Base-by-base conservation (phyloP, 768 basidiomycete genomes). In the Solioccasus polychromus region DNA sequence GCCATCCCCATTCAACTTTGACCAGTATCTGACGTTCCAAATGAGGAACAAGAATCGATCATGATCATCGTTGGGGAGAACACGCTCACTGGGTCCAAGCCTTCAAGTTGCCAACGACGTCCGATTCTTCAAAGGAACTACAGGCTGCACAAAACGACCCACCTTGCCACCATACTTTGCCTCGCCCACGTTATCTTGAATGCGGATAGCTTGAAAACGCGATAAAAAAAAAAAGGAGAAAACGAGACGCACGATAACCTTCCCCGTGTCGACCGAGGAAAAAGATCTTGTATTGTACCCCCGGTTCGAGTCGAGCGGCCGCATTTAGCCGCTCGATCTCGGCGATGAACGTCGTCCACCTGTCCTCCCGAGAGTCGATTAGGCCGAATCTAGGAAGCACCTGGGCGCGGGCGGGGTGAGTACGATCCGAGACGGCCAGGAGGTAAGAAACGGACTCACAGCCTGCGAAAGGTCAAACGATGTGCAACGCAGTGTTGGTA, bases 261-360 rank as follows among this genome's bases (percentile, higher is more conserved):
- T 89, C 70, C 1, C 88, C 88, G 50, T 91, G 88, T 52, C 88
- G 70, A 3, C 76, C 77, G 2, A 88, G 62, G 46, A 83, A 77
- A 44, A 89, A 68, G 11, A 85, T 68, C 54, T 88, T 90, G 67
- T 44, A 51, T 14, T 45, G 43, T 2, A 49, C 43, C 10, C 52
- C 52, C 3, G 45, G 41, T 24, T 39, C 44, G n/a, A n/a, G n/a
- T n/a, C n/a, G n/a, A 2, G 58, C 50, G 2, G 42, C 44, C 23
- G 37, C 41, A 3, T 58, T 58, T 45, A 88, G 59, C n/a, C 62
- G 47, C 5, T 60, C 45, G n/a, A 89, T 62, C 8, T 67, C 53
- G 1, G 51, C 39, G 20, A 62, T 55, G 46, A 86, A 71, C 7
- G 32, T 50, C 5, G 50, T 42, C 84, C 85, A 87, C 23, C 79